phyloP scores from a whole-genome alignment of 371 early-diverging fungal species.

The Thermomucor indicae-seudaticae region DNA sequence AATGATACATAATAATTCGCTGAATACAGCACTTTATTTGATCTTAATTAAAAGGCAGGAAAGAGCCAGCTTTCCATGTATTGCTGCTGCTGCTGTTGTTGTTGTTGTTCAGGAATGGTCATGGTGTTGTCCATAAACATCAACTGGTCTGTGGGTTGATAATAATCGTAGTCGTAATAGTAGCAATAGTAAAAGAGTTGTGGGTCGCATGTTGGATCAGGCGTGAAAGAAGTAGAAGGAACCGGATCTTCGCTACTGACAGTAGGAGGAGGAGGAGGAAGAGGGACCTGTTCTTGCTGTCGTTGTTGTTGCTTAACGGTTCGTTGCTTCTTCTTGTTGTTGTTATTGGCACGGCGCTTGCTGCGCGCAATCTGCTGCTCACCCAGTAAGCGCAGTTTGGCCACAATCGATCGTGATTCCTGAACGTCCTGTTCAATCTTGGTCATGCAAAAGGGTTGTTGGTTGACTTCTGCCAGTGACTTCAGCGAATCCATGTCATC shows the following conservation, averaged over 20 bases:
- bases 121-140: too few species aligned
- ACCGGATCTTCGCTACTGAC: too few species aligned
- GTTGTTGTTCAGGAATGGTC: background rate
- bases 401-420: slow-evolving; percentile 35
- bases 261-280: too few species aligned
- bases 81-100: background rate
- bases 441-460: slow-evolving; percentile 14
- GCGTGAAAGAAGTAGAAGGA: too few species aligned
- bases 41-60: background rate
- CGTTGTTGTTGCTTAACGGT: background rate
- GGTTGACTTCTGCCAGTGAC: slow-evolving; percentile 2
- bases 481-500: slow-evolving; percentile 21
- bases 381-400: slow-evolving; percentile 25
- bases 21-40: background rate
- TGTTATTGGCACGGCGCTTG: slow-evolving; percentile 2
- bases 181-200: too few species aligned
- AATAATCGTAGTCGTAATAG: too few species aligned
- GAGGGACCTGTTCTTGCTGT: background rate
- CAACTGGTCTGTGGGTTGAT: too few species aligned
- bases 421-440: slow-evolving; percentile 36
- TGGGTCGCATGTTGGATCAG: too few species aligned
- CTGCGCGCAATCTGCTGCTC: slow-evolving; percentile 31
- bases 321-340: background rate
- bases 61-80: background rate
- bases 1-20: slow-evolving; percentile 3